Conservation (phyloP, 2,329 filamentous ascomycete species). For the Diaporthe batatas region DNA sequence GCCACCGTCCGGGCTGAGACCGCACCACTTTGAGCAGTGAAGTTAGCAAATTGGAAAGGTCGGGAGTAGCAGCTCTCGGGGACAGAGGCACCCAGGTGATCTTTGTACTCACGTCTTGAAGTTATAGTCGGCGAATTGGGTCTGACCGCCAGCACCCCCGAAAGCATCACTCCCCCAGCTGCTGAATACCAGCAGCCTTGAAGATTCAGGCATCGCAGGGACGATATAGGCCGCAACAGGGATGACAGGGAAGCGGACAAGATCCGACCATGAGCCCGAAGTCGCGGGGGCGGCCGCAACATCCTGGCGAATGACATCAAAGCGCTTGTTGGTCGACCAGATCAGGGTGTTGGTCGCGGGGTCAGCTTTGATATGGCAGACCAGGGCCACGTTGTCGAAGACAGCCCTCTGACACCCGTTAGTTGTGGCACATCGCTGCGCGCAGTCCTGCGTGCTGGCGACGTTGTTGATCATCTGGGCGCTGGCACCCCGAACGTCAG, state of each 20-base stretch:
- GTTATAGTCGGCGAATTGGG: constrained; percentile 37
- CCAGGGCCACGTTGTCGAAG: constrained; percentile 12
- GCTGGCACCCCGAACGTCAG: constrained; percentile 22
- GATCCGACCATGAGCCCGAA: constrained; percentile 46
- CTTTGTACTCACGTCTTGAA: constrained; percentile 27
- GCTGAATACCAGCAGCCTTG: constrained; percentile 46
- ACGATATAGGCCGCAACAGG: constrained; percentile 49
- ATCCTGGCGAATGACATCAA: constrained; percentile 29
- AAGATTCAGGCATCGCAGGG: constrained; percentile 45
- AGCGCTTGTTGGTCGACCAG: constrained; percentile 33
- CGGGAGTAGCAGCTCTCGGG: no score
- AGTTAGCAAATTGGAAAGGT: neutral
- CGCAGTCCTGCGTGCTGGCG: constrained; percentile 28
- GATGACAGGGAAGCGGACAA: constrained; percentile 47
- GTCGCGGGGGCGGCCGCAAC: constrained; percentile 43
- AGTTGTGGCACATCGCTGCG: constrained; percentile 21
- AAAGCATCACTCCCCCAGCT: constrained; percentile 47
- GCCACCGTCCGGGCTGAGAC: constrained; percentile 44
- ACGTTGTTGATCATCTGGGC: constrained; percentile 27
- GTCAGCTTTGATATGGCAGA: constrained; percentile 35
- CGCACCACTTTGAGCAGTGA: constrained; percentile 15
- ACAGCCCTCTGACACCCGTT: constrained; percentile 23
- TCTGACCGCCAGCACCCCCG: constrained; percentile 40
- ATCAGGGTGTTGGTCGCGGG: constrained; percentile 32
- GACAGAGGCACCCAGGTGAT: neutral